Evolutionary conservation across 2,329 filamentous ascomycete species (phyloP).

Genomic region (Fusarium sp.): DNA sequence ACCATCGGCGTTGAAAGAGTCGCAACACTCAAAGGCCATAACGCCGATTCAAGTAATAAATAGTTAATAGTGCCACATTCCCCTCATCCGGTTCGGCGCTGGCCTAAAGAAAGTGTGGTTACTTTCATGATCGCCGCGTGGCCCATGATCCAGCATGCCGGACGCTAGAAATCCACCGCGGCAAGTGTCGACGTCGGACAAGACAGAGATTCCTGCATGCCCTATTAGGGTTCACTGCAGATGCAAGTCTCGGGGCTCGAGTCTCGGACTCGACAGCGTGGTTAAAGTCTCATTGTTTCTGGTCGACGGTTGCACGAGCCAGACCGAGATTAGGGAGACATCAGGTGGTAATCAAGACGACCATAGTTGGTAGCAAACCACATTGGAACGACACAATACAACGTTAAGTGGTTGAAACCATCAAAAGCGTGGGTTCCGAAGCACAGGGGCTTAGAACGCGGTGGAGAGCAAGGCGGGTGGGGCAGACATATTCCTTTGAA

Average conservation of each 20-base stretch:
- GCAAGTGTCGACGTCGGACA: conserved; percentile 14
- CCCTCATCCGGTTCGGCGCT: conserved; percentile 5
- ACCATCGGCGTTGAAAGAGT: not conserved
- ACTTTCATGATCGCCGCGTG: conserved; percentile 17
- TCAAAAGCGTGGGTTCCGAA: not conserved
- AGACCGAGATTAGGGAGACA: conserved; percentile 19
- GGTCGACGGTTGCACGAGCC: conserved; percentile 18
- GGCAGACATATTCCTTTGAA: not conserved
- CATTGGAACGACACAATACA: conserved; percentile 14
- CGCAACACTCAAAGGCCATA: not conserved
- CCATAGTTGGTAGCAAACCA: conserved; percentile 2
- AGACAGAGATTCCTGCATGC: conserved; percentile 18
- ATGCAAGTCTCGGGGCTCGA: conserved; percentile 33
- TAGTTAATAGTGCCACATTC: conserved; percentile 15
- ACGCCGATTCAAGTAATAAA: conserved; percentile 1
- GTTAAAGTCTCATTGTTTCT: conserved; percentile 20
- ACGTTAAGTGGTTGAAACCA: conserved; percentile 1
- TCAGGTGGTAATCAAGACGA: conserved; percentile 9
- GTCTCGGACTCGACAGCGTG: conserved; percentile 36
- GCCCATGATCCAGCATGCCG: conserved; percentile 7
- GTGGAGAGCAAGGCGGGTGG: not conserved
- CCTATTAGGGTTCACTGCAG: conserved; percentile 33
- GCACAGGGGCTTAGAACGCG: not conserved
- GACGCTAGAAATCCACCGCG: conserved; percentile 8
- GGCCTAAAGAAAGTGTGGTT: conserved; percentile 14